Percentiles rank a stretch among this genome's conserved stretches.
Conservation (phyloP, 2,329 filamentous ascomycete species). For the Allantophomopsis lycopodina region DNA sequence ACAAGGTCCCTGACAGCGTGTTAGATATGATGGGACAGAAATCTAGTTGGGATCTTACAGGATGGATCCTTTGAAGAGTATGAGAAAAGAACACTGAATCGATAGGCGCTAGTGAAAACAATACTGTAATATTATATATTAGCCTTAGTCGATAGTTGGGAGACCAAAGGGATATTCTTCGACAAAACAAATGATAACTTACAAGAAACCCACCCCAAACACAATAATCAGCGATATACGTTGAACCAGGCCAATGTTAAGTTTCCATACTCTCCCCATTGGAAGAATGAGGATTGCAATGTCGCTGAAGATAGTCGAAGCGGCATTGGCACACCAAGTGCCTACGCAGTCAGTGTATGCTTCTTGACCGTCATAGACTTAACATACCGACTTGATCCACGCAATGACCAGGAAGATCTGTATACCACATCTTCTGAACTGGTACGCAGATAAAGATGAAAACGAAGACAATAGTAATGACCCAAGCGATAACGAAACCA, state of each 20-base stretch:
- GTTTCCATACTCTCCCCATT: slow-evolving; percentile 2
- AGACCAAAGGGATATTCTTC: neutral
- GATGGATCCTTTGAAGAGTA: slow-evolving; percentile 7
- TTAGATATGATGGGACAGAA: neutral
- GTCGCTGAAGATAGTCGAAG: slow-evolving; percentile 4
- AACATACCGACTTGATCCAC: slow-evolving; percentile 10
- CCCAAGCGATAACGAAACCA: slow-evolving; percentile 3
- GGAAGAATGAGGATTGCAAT: slow-evolving; percentile 4
- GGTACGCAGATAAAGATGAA: slow-evolving; percentile 3
- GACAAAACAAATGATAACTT: neutral
- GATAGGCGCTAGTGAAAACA: slow-evolving; percentile 3
- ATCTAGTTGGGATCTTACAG: slow-evolving; percentile 9
- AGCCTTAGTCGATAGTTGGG: neutral
- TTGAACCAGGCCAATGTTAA: neutral
- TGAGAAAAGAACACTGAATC: slow-evolving; percentile 1
- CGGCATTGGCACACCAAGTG: slow-evolving; percentile 1
- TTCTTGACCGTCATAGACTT: too few species aligned
- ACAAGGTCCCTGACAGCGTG: neutral
- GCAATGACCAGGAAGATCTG: slow-evolving; percentile 1
- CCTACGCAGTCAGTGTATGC: neutral
- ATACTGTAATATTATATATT: neutral
- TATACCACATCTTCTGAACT: slow-evolving; percentile 1
- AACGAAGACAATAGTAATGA: slow-evolving; percentile 1
- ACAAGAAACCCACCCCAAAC: neutral
- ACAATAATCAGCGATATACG: neutral